Percentiles rank a stretch among this genome's conserved stretches.
These are phyloP conservation scores for Aureobasidium sp. DNA, from an alignment of 2,329 filamentous ascomycete species.

Conservation along the genomic window DNA sequence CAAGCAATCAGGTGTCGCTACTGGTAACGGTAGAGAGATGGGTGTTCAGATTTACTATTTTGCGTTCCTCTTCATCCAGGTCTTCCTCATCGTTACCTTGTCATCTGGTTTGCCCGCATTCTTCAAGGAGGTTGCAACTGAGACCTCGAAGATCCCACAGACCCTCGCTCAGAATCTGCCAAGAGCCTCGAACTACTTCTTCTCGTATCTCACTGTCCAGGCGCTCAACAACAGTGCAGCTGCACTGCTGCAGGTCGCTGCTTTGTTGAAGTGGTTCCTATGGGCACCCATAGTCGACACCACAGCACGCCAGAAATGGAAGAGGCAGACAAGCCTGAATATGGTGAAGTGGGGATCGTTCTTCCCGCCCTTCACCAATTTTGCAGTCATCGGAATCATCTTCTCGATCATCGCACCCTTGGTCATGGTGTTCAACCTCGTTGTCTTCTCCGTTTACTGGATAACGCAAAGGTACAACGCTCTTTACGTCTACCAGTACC, in stretches of 20 bases:
- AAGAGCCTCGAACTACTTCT: conserved; percentile 90
- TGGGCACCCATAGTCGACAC: conserved; percentile 59
- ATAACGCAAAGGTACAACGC: conserved; percentile 95
- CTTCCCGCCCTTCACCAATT: conserved; percentile 94
- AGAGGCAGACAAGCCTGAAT: conserved; percentile 69
- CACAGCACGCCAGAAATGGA: conserved; percentile 77
- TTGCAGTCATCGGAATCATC: conserved; percentile 80
- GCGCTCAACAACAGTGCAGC: conserved; percentile 85
- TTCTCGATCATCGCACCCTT: conserved; percentile 86
- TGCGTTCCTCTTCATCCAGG: conserved; percentile 84
- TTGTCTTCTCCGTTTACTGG: conserved; percentile 90
- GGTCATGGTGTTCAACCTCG: conserved; percentile 85
- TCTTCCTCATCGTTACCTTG: conserved; percentile 89
- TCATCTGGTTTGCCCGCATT: conserved; percentile 65
- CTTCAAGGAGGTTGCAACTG: conserved; percentile 55
- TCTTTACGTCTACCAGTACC: conserved; percentile 86
- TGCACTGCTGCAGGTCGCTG: conserved; percentile 76
- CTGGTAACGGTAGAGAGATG: conserved; percentile 68
- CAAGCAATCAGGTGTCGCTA: conserved; percentile 70
- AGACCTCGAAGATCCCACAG: conserved; percentile 61
- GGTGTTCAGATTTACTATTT: conserved; percentile 94
- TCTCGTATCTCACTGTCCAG: conserved; percentile 96
- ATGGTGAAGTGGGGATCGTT: conserved; percentile 84
- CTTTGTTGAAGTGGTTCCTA: conserved; percentile 76
- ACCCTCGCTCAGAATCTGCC: conserved; percentile 74